phyloP scores from a whole-genome alignment of 2,329 filamentous ascomycete genomes.

The Ilyonectria destructans region DNA sequence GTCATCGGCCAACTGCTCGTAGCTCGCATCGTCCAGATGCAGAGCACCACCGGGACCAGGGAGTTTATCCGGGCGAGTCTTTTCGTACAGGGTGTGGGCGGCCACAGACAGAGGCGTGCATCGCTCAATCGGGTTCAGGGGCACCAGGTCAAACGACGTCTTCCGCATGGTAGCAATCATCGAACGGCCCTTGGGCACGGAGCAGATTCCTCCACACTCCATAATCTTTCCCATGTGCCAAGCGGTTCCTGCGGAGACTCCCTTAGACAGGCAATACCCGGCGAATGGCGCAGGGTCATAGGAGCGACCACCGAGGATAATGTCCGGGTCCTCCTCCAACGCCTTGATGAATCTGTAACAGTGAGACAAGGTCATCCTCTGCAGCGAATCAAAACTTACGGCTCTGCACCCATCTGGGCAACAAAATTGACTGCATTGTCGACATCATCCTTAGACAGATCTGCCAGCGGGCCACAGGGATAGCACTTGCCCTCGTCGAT shows the following conservation, averaged over 20 bases:
- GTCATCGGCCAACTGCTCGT: constrained; percentile 54
- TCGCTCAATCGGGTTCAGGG: constrained; percentile 55
- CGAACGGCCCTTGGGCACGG: constrained; percentile 61
- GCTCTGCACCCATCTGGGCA: constrained; percentile 46
- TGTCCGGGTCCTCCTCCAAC: constrained; percentile 44
- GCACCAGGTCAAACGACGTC: constrained; percentile 64
- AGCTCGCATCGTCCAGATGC: constrained; percentile 58
- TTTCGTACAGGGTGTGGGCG: constrained; percentile 70
- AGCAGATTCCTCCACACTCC: constrained; percentile 64
- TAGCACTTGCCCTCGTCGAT: no score
- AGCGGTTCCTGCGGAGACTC: constrained; percentile 53
- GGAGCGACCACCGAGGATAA: constrained; percentile 53
- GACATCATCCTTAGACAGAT: constrained; percentile 44
- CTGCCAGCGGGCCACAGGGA: no score
- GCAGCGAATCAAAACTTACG: constrained; percentile 28
- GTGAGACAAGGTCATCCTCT: no score
- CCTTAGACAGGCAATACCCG: constrained; percentile 55
- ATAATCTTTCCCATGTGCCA: constrained; percentile 51
- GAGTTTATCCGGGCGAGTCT: constrained; percentile 65
- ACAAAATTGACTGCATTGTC: constrained; percentile 42
- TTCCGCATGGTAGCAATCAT: constrained; percentile 59
- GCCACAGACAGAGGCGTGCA: constrained; percentile 67
- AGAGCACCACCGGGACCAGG: constrained; percentile 66
- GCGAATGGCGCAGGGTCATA: constrained; percentile 61
- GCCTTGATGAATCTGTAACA: constrained; percentile 42